Base-by-base conservation (phyloP, 2,329 filamentous ascomycete species). In the Bimuria novae-zelandiae region DNA sequence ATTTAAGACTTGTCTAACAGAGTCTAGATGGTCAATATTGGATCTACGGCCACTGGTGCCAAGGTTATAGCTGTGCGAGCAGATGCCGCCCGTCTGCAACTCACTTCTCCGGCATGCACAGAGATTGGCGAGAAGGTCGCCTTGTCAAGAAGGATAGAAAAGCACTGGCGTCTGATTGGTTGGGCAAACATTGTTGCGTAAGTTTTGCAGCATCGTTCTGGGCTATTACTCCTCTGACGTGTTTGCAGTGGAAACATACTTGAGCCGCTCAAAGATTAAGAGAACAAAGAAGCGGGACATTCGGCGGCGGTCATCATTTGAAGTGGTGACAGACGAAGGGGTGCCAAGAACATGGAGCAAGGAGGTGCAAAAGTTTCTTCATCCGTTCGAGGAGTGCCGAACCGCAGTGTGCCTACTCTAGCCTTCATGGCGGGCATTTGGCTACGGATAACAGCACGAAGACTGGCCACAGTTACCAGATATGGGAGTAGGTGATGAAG, bases 81-180 rank as follows among this genome's bases (percentile, higher is more conserved):
- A 71, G 94, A 99, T 84, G 93, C 92, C 52, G 94, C 94, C 52
- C 97, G 97, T 82, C 84, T 99, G 63, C 88, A 90, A 55, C 82
- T 99, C 66, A 97, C 92, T 56, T 93, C 87, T 73, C 92, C 92
- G 39, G 94, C 94, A 53, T 99, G 94, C 82, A 99, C 94, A 45
- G 93, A 96, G 75, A 88, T 97, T 71, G 92, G 92, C 62, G 93
- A 99, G 83, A 97, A 99, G 88, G 92, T 99, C 70, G 94, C 94
- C 36, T 82, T 99, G 71, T 92, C 87, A 75, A 84, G 94, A 79
- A 90, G 94, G 87, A 97, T 97, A 70, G 94, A 99, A 79, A 97
- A 97, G 86, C 93, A 97, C 79, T 97, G 93, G 93, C 90, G 70
- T 57, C 65, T 75, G 17, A 75, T 75, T 58, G 73, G 73, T 32